Evolutionary conservation across 495 filamentous ascomycete genomes (phyloP).

Genomic region (Diplogelasinospora grovesii): DNA sequence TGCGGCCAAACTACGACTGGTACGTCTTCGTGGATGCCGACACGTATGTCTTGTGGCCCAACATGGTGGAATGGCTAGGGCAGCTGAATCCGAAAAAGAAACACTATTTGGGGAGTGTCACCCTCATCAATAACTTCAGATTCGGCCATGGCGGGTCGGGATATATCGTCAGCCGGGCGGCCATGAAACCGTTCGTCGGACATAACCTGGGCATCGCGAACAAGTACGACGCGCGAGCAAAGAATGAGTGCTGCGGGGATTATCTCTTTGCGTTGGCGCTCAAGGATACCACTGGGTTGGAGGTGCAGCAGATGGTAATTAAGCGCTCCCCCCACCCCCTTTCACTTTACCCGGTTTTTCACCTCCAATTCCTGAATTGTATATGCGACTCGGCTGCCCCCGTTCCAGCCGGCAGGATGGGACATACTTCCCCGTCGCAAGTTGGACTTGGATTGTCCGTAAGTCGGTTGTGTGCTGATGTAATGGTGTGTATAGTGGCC

Average conservation of each 20-base stretch:
- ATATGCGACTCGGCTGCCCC: too few species aligned
- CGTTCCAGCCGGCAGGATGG: too few species aligned
- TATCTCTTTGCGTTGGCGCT: constrained; percentile 55
- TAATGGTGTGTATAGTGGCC: too few species aligned
- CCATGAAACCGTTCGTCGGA: constrained; percentile 42
- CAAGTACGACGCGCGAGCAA: constrained; percentile 47
- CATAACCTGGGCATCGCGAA: constrained; percentile 33
- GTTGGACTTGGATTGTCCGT: too few species aligned
- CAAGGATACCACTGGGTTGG: constrained; percentile 34
- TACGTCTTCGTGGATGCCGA: constrained; percentile 67
- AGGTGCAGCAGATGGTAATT: constrained; percentile 31
- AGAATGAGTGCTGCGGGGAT: constrained; percentile 62
- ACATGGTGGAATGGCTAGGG: constrained; percentile 50
- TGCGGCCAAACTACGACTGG: constrained; percentile 51
- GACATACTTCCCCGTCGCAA: too few species aligned
- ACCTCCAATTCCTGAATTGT: too few species aligned
- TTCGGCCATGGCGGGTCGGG: constrained; percentile 68
- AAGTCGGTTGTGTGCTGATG: too few species aligned
- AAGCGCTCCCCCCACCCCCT: too few species aligned
- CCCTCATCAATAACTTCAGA: constrained; percentile 44
- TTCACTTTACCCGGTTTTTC: too few species aligned
- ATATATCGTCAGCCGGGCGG: constrained; percentile 55
- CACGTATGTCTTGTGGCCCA: constrained; percentile 59
- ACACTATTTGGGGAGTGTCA: constrained; percentile 54
- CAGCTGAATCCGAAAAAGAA: constrained; percentile 42